Base-by-base conservation (phyloP, 2,329 filamentous ascomycete species). In the Pseudopyricularia cyperi region DNA sequence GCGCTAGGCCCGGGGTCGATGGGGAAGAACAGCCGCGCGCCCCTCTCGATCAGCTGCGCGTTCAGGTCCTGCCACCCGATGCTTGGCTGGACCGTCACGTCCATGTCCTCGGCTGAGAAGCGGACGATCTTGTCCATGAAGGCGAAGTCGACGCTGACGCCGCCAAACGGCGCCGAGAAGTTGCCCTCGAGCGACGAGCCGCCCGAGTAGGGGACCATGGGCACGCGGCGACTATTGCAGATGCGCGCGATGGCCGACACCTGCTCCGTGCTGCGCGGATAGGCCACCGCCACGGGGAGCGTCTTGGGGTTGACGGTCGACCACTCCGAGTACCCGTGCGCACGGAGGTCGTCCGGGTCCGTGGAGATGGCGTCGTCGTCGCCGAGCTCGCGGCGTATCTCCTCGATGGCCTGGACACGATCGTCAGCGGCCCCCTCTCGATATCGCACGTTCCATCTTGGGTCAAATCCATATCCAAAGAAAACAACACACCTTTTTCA, bases 21-120 rank as follows among this genome's bases (percentile, higher is more conserved):
- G 1, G 90, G 90, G 63, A 95, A 94, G 69, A 95, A 95, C 1
- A 96, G 77, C 0, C 87, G 87, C 4, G 79, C 83, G 37, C 79
- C 74, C 66, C 85, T 79, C 61, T 86, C 81, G 48, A 81, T 74
- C 46, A 83, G 64, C 59, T 79, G 69, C 57, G 85, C 80, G 60
- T 96, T 96, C 53, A 96, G 70, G 51, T 86, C 81, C 76, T 94
- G 89, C 89, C 89, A 96, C n/a, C 85, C 84, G 9, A 96, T 83
- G 7, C 86, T 87, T 3, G 90, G 90, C 65, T 96, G 90, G 3
- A 96, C 89, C 4, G 95, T 87, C 49, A 95, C 76, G 60, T 96
- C 90, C 86, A 95, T 89, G 64, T 95, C 90, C 4, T 87, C 84
- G 58, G 86, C 83, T 64, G 95, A 85, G 53, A 95, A 74, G 52